These are phyloP conservation scores for Pluteus cervinus DNA, from an alignment of 768 basidiomycete genomes.

Conservation along the genomic window DNA sequence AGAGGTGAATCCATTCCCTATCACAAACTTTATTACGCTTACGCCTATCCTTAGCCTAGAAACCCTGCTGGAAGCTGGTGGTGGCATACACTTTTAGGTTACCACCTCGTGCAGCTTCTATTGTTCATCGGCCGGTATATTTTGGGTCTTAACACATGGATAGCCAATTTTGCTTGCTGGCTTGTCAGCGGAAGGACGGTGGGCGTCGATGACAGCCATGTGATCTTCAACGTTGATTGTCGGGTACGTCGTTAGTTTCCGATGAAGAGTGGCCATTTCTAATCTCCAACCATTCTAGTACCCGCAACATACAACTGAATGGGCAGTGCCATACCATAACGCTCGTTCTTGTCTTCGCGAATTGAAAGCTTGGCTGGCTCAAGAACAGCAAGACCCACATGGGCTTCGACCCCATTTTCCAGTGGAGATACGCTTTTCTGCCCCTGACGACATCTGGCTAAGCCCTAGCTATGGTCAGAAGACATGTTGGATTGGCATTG, in stretches of 20 bases:
- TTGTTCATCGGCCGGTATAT: conserved; percentile 73
- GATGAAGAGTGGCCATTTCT: conserved; percentile 5
- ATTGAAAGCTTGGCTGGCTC: conserved; percentile 64
- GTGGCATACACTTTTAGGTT: conserved; percentile 66
- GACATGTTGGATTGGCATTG: conserved; percentile 94
- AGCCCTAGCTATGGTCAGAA: conserved; percentile 76
- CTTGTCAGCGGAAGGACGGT: conserved; percentile 48
- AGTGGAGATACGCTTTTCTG: conserved; percentile 87
- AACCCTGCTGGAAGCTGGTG: conserved; percentile 54
- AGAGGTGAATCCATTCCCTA: conserved; percentile 44
- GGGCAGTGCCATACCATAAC: conserved; percentile 76
- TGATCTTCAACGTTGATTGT: conserved; percentile 92
- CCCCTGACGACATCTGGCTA: conserved; percentile 89
- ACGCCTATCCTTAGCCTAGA: conserved; percentile 36
- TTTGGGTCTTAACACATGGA: conserved; percentile 53
- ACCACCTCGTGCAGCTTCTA: conserved; percentile 78
- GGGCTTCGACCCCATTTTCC: conserved; percentile 90
- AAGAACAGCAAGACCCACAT: conserved; percentile 56
- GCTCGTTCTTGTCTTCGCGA: conserved; percentile 65
- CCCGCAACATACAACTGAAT: conserved; percentile 92
- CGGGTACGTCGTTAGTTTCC: conserved; percentile 48
- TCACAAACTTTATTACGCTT: conserved; percentile 7
- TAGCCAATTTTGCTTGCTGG: conserved; percentile 65
- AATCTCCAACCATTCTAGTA: conserved; percentile 56
- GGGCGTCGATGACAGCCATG: conserved; percentile 70